Percentiles rank a stretch among this genome's conserved stretches.
These are phyloP conservation scores for Cucurbitaria berberidis DNA, from an alignment of 2,329 filamentous ascomycete genomes.

Conservation along the genomic window DNA sequence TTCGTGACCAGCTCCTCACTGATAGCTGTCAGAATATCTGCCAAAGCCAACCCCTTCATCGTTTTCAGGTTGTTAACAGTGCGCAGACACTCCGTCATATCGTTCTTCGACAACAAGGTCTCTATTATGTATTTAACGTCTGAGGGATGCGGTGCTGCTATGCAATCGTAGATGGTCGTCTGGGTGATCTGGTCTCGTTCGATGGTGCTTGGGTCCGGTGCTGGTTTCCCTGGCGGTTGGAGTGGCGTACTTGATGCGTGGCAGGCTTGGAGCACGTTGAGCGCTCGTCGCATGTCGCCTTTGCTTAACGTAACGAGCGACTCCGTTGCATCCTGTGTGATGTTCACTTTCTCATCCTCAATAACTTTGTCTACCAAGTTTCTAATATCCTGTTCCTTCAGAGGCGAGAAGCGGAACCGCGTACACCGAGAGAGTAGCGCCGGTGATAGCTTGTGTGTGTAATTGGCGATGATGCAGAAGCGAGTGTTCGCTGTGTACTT, in stretches of 20 bases:
- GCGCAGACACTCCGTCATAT: conserved; percentile 86
- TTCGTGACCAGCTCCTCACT: conserved; percentile 82
- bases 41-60: conserved; percentile 83
- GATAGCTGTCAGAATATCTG: conserved; percentile 88
- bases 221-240: conserved; percentile 55
- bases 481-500: conserved; percentile 98
- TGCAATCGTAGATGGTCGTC: conserved; percentile 93
- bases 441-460: conserved; percentile 95
- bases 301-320: conserved; percentile 86
- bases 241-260: conserved; percentile 82
- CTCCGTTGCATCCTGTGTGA: conserved; percentile 79
- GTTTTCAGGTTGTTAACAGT: conserved; percentile 89
- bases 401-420: conserved; percentile 89
- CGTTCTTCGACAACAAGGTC: conserved; percentile 81
- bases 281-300: conserved; percentile 91
- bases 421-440: conserved; percentile 93
- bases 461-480: conserved; percentile 99
- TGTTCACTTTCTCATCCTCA: conserved; percentile 82
- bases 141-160: conserved; percentile 89
- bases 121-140: conserved; percentile 85
- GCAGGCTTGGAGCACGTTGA: conserved; percentile 96
- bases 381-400: conserved; percentile 87
- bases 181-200: conserved; percentile 87
- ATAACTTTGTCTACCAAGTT: conserved; percentile 88
- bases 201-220: conserved; percentile 62